Base-by-base conservation (phyloP, 805 yeast species). In the Metschnikowia arizonensis region DNA sequence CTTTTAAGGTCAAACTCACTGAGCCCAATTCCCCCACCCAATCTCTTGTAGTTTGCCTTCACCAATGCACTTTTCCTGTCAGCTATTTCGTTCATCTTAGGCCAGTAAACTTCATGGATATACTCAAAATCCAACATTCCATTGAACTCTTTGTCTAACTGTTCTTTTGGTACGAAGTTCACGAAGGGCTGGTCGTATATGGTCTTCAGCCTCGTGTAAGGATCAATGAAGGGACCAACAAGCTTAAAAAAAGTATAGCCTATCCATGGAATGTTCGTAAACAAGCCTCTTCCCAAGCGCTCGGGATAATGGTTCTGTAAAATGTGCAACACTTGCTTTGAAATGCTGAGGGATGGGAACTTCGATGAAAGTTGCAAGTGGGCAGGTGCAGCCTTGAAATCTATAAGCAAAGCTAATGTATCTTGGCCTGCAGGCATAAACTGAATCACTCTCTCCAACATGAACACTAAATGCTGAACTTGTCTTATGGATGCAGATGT, bases 351-450 rank as follows among this genome's bases (percentile, higher is more conserved):
- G 2, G 81, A 79, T 3, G 80, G 82, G 52, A 65, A 73, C 59
- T 61, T 75, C 9, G 74, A 53, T 5, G 68, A 64, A 19, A 67
- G 58, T 14, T 63, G 68, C 60, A 66, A 54, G 31, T 59, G 62
- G 3, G 60, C 62, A 5, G 71, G 72, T 1, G 72, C 71, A 12
- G 75, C 71, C 50, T 78, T 76, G 60, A 79, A 78, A 58, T 79
- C 83, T 32, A 77, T 77, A 45, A 79, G 62, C 17, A 78, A 66
- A 6, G 82, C 79, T 26, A 78, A 59, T 3, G 77, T 69, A 43
- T 78, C 82, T 40, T 76, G 81, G 29, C 82, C 83, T 36, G 78
- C 79, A 4, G 83, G 83, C 74, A 77, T 74, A 58, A 67, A 66
- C 34, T 73, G 69, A 5, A 75, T 76, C 8, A 77, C 77, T 25